Percentiles rank a stretch among this genome's conserved stretches.
phyloP scores from a whole-genome alignment of 2,329 filamentous ascomycete species.

The Gaeumannomyces sp. region DNA sequence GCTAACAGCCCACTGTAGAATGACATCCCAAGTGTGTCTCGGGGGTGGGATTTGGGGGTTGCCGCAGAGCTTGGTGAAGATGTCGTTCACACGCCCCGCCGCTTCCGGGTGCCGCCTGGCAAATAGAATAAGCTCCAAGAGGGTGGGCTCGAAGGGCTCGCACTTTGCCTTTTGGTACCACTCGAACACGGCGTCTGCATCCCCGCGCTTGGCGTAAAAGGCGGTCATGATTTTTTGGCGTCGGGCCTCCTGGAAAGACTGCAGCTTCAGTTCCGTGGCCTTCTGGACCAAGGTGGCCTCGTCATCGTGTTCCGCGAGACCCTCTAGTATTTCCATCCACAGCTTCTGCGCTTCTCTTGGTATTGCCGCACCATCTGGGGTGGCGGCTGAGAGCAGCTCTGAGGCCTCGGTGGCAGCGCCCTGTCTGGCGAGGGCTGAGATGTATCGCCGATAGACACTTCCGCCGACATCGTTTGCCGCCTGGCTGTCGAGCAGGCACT shows the following conservation, averaged over 20 bases:
- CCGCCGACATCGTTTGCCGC: background rate
- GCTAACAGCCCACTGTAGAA: constrained; percentile 70
- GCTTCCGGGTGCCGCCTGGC: constrained; percentile 44
- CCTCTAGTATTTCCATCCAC: constrained; percentile 49
- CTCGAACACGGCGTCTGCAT: constrained; percentile 54
- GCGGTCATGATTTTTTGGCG: constrained; percentile 51
- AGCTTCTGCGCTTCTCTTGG: constrained; percentile 20
- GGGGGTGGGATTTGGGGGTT: constrained; percentile 27
- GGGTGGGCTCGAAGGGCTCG: constrained; percentile 30
- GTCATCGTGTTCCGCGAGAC: constrained; percentile 55
- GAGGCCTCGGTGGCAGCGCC: constrained; percentile 49
- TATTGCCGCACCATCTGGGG: constrained; percentile 16
- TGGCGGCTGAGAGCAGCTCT: constrained; percentile 34
- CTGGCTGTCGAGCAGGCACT: constrained; percentile 15
- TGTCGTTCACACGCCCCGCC: constrained; percentile 52
- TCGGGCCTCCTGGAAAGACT: constrained; percentile 14
- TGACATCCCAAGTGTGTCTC: constrained; percentile 62
- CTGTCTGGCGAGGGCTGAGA: constrained; percentile 46
- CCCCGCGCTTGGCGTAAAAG: constrained; percentile 55
- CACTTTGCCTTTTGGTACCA: constrained; percentile 53
- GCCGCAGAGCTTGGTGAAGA: constrained; percentile 49
- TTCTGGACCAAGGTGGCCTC: constrained; percentile 53
- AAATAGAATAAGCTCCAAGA: constrained; percentile 52
- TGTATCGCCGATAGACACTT: constrained; percentile 35
- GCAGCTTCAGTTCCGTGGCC: constrained; percentile 11